phyloP scores from a whole-genome alignment of 805 yeast genomes.

The Barnettozyma vustinii region DNA sequence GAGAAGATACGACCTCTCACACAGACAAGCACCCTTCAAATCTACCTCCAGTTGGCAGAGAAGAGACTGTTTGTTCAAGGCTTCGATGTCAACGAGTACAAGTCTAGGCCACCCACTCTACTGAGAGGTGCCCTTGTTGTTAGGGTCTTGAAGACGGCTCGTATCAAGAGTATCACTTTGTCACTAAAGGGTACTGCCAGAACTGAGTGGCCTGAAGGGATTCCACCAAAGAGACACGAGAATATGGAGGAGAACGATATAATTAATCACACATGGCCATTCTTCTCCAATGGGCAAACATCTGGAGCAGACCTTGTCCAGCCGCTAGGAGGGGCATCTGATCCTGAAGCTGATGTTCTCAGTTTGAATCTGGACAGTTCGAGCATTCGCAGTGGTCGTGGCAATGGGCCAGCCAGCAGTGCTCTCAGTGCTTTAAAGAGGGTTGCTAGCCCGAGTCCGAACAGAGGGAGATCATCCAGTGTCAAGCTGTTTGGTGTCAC shows the following conservation, averaged over 20 bases:
- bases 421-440: conserved; percentile 21
- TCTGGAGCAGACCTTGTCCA: conserved; percentile 40
- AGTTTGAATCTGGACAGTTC: conserved; percentile 22
- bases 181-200: conserved; percentile 62
- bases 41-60: conserved; percentile 76
- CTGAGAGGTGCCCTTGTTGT: conserved; percentile 75
- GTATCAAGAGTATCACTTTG: conserved; percentile 58
- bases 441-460: conserved; percentile 25
- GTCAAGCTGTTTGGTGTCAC: conserved; percentile 4
- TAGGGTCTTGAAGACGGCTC: conserved; percentile 65
- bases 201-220: conserved; percentile 98
- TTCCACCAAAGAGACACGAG: conserved; percentile 78
- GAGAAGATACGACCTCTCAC: conserved; percentile 43
- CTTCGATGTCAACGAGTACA: conserved; percentile 58
- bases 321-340: conserved; percentile 3
- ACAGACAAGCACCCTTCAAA: conserved; percentile 57
- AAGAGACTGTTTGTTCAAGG: conserved; percentile 79
- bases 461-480: conserved; percentile 15
- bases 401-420: conserved; percentile 7
- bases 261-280: conserved; percentile 87
- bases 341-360: background rate
- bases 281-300: conserved; percentile 39
- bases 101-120: conserved; percentile 67
- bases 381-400: conserved; percentile 5
- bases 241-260: conserved; percentile 60